phyloP scores from a whole-genome alignment of 2,329 filamentous ascomycete genomes.

The Talaromyces sp. region DNA sequence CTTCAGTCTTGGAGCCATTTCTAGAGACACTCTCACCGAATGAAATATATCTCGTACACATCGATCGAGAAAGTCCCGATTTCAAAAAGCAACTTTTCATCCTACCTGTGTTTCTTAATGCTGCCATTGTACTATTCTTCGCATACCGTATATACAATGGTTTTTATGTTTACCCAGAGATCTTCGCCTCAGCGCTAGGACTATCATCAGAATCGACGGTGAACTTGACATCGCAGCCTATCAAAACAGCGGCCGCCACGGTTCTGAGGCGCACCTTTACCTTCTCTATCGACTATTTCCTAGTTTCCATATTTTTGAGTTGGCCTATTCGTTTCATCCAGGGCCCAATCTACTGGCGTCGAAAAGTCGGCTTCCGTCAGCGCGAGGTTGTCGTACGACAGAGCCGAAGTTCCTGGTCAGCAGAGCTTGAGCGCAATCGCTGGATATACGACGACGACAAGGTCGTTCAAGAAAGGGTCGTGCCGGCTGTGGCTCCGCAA shows the following conservation, averaged over 20 bases:
- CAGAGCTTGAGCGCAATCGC: conserved; percentile 49
- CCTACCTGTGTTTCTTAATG: conserved; percentile 74
- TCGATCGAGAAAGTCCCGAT: conserved; percentile 65
- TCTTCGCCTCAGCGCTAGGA: conserved; percentile 64
- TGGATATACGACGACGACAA: conserved; percentile 51
- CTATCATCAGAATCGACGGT: conserved; percentile 65
- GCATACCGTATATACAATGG: conserved; percentile 66
- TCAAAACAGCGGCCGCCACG: conserved; percentile 55
- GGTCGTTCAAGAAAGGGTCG: conserved; percentile 54
- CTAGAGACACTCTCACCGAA: conserved; percentile 61
- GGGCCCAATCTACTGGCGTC: conserved; percentile 70
- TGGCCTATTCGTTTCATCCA: conserved; percentile 71
- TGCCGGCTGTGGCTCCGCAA: conserved; percentile 65
- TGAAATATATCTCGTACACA: conserved; percentile 79
- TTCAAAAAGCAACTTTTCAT: conserved; percentile 82
- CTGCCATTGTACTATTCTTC: conserved; percentile 62
- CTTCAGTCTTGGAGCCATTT: conserved; percentile 62
- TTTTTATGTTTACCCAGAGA: conserved; percentile 67
- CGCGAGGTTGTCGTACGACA: conserved; percentile 78
- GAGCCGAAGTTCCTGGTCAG: conserved; percentile 67
- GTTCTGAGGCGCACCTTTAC: conserved; percentile 59
- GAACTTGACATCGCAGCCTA: conserved; percentile 55
- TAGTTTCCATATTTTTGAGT: conserved; percentile 65
- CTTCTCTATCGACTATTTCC: conserved; percentile 70
- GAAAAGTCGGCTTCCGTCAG: conserved; percentile 69